Evolutionary conservation across 2,329 filamentous ascomycete species (phyloP), one percentile per base, ranked within the genome.

Genomic region (Arthroderma sp.): DNA sequence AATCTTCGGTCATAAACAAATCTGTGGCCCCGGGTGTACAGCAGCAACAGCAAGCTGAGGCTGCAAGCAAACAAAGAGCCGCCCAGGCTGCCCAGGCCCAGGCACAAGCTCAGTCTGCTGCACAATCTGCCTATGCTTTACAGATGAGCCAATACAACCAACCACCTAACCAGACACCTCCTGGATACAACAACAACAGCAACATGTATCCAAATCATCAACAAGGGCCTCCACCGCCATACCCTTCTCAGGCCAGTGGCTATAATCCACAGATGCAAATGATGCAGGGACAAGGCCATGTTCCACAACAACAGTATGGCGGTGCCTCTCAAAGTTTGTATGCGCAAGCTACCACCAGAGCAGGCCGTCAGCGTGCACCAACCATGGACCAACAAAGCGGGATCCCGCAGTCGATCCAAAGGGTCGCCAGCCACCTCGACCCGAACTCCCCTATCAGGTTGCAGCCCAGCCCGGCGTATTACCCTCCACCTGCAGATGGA

Each of bases 381-480:
- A 98, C 91, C 3, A 93, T 96, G 83, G 91, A 96, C 58, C 86
- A 91, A 60, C 83, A 88, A 58, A 88, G 83, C 51, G 89, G 89
- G 2, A 94, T 98, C 48, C 91, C 91, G 4, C 82, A 85, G 9
- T 82, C 88, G 3, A 86, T 98, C 47, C 91, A 98, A 65, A 77
- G 91, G 54, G 91, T 98, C 22, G 91, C 91, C 36, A 94, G 87
- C 60, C 89, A 96, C 64, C 75, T 98, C 38, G 91, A 98, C 58
- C 91, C 91, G 1, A 96, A 80, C 55, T 85, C 88, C 48, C 91
- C 91, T 0, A 96, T 98, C 56, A 78, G 91, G 41, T 67, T 96
- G 46, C 91, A 98, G 60, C 91, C 91, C 2, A 95, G 87, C 55
- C 91, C 91, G 4, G 91, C 91, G 1, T 98, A 98, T 65, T 98